Base-by-base conservation (phyloP, 495 filamentous ascomycete species). In the Hypoxylon perforatum region DNA sequence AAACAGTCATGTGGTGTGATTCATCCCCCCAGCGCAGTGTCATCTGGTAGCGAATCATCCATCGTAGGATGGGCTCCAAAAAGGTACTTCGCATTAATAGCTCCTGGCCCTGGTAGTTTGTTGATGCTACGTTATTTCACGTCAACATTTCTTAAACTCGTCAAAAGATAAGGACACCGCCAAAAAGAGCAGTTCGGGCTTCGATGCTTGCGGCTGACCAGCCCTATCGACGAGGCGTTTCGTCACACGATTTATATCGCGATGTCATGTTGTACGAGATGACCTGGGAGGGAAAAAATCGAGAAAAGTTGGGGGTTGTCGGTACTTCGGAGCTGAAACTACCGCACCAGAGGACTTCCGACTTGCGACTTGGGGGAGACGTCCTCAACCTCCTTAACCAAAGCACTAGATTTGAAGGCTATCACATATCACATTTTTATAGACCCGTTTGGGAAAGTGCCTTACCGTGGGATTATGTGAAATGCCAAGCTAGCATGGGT, bases 21-120 rank as follows among this genome's bases (percentile, higher is more conserved):
- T 46, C 14, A 22, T 46, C 18, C 44, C n/a, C 44, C 18, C 18
- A 18, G 21, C 44, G 4, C 2, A 1, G 18, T 9, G 1, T 18
- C 21, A 12, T 46, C 14, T 46, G 44, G 44, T 46, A 46, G 44
- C 44, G 44, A 46, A 46, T 46, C 44, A 46, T 17, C 14, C 44
- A 46, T 12, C 8, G 44, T 18, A 9, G 44, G 18, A 21, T n/a
- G 18, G 4, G 44, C 44, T 21, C 44, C 44, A 46, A 46, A 46
- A 46, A 12, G 18, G 44, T n/a, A 18, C 44, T 46, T 23, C 8
- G 44, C 44, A 22, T 17, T 21, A 18, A 18, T 18, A 10, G 30
- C 4, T 33, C 30, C 30, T 10, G n/a, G 30, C 30, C 44, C 21
- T 22, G 19, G 44, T 9, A 46, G 44, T 46, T 46, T 17, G 44